These are phyloP conservation scores for Stromatinia cepivora DNA, from an alignment of 2,329 filamentous ascomycete species.

Conservation along the genomic window DNA sequence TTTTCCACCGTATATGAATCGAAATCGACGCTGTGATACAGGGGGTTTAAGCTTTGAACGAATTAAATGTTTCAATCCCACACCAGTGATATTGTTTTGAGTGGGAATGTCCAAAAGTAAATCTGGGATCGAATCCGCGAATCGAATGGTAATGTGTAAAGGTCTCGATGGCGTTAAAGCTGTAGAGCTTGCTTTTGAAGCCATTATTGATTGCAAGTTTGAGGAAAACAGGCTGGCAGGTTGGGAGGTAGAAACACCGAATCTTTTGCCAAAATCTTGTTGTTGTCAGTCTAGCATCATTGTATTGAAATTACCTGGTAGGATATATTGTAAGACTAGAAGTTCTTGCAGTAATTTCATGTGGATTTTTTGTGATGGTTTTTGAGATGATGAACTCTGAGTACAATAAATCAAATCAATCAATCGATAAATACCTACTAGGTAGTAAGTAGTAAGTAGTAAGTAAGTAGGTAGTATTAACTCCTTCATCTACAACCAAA, in stretches of 20 bases:
- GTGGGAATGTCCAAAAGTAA: conserved; percentile 72
- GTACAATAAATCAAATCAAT: too few species aligned
- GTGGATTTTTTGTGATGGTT: neutral
- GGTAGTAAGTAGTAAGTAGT: neutral
- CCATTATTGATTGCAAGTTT: neutral
- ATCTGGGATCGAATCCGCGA: conserved; percentile 82
- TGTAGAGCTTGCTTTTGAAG: conserved; percentile 13
- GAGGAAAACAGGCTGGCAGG: neutral
- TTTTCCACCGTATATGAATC: conserved; percentile 87
- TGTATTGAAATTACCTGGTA: neutral
- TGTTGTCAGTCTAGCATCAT: neutral
- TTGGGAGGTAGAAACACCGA: neutral
- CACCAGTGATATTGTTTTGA: conserved; percentile 68
- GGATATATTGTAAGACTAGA: neutral
- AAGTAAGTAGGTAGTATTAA: neutral
- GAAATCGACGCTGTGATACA: conserved; percentile 68
- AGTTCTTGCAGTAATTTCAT: neutral
- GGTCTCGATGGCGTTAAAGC: conserved; percentile 30
- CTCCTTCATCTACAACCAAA: neutral
- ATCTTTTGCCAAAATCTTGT: neutral
- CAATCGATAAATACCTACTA: too few species aligned
- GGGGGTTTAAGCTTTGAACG: conserved; percentile 66
- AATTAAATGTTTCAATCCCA: conserved; percentile 79
- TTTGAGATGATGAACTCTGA: neutral
- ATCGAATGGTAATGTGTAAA: conserved; percentile 83